Percentiles rank a stretch among this genome's conserved stretches.
Conservation (phyloP, 495 filamentous ascomycete species). For the Penicillium canescens region DNA sequence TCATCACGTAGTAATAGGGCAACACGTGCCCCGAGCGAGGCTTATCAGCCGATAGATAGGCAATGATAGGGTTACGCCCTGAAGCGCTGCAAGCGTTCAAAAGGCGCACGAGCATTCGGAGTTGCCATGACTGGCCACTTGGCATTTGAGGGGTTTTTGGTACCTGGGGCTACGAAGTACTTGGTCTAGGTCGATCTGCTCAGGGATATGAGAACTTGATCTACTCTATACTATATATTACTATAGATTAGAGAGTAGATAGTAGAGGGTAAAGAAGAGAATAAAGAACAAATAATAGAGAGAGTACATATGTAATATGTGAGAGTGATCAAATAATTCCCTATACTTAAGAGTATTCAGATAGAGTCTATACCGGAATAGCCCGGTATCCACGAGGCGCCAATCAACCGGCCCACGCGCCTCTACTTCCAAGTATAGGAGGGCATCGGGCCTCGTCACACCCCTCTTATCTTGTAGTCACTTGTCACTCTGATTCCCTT, state of each 20-base stretch:
- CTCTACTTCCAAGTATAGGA: conserved; percentile 4
- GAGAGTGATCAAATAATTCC: too few relatives aligned
- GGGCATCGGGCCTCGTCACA: conserved; percentile 9
- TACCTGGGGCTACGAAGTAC: not conserved
- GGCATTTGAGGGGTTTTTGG: conserved; percentile 8
- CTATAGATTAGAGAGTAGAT: too few relatives aligned
- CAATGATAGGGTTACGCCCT: conserved; percentile 11
- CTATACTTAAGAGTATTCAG: not conserved
- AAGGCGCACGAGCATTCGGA: conserved; percentile 8
- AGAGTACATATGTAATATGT: not conserved
- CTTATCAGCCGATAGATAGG: conserved; percentile 11
- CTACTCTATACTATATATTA: too few relatives aligned
- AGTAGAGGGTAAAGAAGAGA: not conserved
- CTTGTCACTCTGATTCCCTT: not conserved
- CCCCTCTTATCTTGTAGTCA: not conserved
- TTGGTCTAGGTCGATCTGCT: not conserved
- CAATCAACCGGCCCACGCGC: conserved; percentile 28
- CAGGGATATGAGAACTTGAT: not conserved
- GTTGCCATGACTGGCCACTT: conserved; percentile 10
- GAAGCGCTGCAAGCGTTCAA: conserved; percentile 11
- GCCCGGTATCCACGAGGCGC: conserved; percentile 25
- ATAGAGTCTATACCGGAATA: conserved; percentile 10
- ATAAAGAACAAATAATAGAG: not conserved
- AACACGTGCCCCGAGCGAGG: conserved; percentile 2
- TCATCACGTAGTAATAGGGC: not conserved